These are phyloP conservation scores for Flaveria trinervia DNA, from an alignment of 129 eudicot genomes.

Conservation along the genomic window DNA sequence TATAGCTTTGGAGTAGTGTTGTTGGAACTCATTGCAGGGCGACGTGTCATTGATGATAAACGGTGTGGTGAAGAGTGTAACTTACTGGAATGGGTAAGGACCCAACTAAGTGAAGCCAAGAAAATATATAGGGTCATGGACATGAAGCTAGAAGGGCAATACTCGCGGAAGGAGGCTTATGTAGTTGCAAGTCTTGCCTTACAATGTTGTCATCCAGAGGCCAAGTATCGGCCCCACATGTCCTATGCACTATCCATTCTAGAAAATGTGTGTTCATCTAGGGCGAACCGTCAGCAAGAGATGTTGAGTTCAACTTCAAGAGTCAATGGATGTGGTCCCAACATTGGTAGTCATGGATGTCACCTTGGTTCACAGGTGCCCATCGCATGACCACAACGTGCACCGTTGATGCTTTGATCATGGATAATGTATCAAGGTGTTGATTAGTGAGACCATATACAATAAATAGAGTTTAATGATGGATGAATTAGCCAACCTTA, in stretches of 20 bases:
- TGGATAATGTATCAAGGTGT: too few species aligned
- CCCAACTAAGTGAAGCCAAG: constrained; percentile 38
- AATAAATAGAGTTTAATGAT: neutral
- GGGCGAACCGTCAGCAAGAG: neutral
- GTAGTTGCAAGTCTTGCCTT: constrained; percentile 44
- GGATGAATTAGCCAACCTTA: neutral
- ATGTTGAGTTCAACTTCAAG: constrained; percentile 18
- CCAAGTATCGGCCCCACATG: constrained; percentile 50
- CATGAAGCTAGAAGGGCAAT: constrained; percentile 45
- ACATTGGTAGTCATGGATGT: too few species aligned
- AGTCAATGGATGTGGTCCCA: neutral
- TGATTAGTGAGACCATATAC: too few species aligned
- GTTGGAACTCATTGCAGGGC: constrained; percentile 63
- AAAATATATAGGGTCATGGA: constrained; percentile 51
- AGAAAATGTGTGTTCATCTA: constrained; percentile 37
- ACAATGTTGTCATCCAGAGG: constrained; percentile 40
- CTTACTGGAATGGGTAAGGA: constrained; percentile 56
- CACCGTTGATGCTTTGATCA: too few species aligned
- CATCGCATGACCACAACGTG: too few species aligned
- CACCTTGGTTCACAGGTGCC: too few species aligned
- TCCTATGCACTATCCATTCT: constrained; percentile 37
- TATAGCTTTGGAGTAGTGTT: constrained; percentile 72
- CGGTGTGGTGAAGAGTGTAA: constrained; percentile 46
- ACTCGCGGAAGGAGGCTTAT: constrained; percentile 43
- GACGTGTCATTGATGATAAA: constrained; percentile 45